Evolutionary conservation across 305 asterid genomes (phyloP).

Genomic region (Stenogyne calaminthoides): DNA sequence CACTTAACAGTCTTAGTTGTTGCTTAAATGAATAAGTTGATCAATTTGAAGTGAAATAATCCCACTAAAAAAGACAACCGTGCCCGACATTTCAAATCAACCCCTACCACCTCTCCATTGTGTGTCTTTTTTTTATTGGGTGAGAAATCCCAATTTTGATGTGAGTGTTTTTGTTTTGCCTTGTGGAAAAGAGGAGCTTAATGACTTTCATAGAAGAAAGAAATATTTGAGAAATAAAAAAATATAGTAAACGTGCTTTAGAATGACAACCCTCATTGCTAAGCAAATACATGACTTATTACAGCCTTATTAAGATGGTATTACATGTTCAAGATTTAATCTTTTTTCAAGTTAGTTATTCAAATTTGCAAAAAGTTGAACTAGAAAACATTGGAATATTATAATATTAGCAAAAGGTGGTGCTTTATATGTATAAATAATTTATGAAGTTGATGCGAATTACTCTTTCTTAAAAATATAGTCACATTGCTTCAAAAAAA

Average conservation of each 20-base stretch:
- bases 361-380: neutral
- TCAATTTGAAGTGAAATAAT: neutral
- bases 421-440: neutral
- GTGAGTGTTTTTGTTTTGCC: neutral
- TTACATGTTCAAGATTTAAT: neutral
- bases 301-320: too few species aligned
- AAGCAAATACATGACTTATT: neutral
- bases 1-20: too few species aligned
- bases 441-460: slow-evolving; percentile 15
- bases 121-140: neutral
- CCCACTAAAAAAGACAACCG: neutral
- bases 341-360: neutral
- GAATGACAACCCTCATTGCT: too few species aligned
- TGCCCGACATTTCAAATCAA: neutral
- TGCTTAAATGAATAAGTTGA: too few species aligned
- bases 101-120: neutral
- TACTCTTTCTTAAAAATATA: slow-evolving; percentile 5
- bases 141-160: neutral
- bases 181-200: neutral
- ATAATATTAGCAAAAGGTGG: neutral
- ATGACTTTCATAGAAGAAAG: neutral
- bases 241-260: neutral
- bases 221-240: too few species aligned
- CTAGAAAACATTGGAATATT: neutral
- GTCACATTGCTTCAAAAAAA: too few species aligned